Conservation (phyloP, 2,329 filamentous ascomycete species). For the Colletotrichum musicola region DNA sequence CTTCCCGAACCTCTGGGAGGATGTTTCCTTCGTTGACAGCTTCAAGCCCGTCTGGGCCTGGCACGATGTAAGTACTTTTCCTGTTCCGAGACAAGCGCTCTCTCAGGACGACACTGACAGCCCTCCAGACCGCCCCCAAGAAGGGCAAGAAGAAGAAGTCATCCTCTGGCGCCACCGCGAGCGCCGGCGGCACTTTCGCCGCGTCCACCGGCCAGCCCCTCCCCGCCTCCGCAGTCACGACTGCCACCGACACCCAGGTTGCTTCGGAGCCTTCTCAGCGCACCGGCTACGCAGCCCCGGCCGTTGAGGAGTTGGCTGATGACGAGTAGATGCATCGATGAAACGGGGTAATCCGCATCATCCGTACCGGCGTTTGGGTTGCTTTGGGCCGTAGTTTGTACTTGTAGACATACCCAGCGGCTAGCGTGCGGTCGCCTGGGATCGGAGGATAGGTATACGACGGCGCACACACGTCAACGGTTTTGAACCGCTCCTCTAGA, state of each 20-base stretch:
- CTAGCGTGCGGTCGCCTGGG: conserved; percentile 24
- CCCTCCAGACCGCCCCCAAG: conserved; percentile 58
- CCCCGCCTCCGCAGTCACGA: conserved; percentile 67
- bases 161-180: conserved; percentile 48
- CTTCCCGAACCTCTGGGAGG: conserved; percentile 97
- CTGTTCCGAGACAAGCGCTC: too few relatives aligned
- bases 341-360: conserved; percentile 27
- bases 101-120: not conserved
- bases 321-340: conserved; percentile 54
- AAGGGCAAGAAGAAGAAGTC: conserved; percentile 68
- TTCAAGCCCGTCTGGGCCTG: conserved; percentile 98
- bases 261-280: conserved; percentile 57
- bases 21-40: conserved; percentile 97
- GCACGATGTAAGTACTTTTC: conserved; percentile 80
- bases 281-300: conserved; percentile 62
- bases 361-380: conserved; percentile 34
- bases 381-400: conserved; percentile 18
- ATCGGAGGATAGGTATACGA: not conserved
- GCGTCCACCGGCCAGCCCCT: conserved; percentile 65
- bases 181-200: conserved; percentile 60
- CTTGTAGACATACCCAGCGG: conserved; percentile 29
- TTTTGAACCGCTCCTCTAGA: not conserved
- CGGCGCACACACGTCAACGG: conserved; percentile 12
- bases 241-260: conserved; percentile 68
- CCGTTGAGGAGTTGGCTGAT: conserved; percentile 65